phyloP scores from a whole-genome alignment of 805 yeast species.

The Wickerhamomyces subpelliculosus region DNA sequence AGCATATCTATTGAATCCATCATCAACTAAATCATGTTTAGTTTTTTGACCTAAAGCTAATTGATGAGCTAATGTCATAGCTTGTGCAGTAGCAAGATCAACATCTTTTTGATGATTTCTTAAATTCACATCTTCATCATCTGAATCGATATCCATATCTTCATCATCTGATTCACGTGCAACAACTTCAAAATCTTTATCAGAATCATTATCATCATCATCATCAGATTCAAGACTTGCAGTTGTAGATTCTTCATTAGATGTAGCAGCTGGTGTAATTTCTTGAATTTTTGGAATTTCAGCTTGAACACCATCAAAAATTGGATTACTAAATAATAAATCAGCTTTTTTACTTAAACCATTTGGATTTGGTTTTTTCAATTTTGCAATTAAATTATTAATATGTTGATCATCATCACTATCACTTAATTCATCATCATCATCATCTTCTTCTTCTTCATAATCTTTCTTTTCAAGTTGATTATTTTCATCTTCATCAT shows the following conservation, averaged over 20 bases:
- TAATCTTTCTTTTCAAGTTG: constrained; percentile 64
- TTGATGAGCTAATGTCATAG: constrained; percentile 97
- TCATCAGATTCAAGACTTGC: constrained; percentile 17
- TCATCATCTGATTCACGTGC: constrained; percentile 33
- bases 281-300: constrained; percentile 4
- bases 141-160: constrained; percentile 39
- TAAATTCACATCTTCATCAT: constrained; percentile 42
- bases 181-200: constrained; percentile 40
- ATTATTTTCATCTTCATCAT: constrained; percentile 65
- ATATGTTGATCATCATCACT: constrained; percentile 72
- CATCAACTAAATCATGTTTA: constrained; percentile 81
- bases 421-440: constrained; percentile 31
- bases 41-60: constrained; percentile 83
- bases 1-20: constrained; percentile 86
- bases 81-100: constrained; percentile 87
- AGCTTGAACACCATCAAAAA: constrained; percentile 39
- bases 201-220: constrained; percentile 19
- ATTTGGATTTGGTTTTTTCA: constrained; percentile 35
- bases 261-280: constrained; percentile 5
- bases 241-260: constrained; percentile 12
- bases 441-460: constrained; percentile 16
- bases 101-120: constrained; percentile 54
- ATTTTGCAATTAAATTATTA: constrained; percentile 47
- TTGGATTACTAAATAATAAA: constrained; percentile 43
- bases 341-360: constrained; percentile 35